A percentile compares a stretch with the other conserved stretches of the same genome.
phyloP scores from a whole-genome alignment of 1,284 basidiomycete genomes.

The Ustilago sp. region DNA sequence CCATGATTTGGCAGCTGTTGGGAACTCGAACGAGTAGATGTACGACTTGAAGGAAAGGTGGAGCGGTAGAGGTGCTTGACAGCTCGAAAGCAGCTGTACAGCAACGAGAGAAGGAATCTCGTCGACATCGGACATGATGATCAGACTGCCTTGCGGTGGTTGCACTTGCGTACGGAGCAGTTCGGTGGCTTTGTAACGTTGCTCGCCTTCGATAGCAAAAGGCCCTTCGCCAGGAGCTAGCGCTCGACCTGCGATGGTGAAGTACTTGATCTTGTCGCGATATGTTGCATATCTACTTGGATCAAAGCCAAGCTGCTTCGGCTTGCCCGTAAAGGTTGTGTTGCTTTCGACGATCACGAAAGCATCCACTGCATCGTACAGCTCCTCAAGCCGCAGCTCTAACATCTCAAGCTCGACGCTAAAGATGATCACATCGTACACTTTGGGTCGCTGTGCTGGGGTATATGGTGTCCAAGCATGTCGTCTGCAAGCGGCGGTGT shows the following conservation, averaged over 20 bases:
- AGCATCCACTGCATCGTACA: slow-evolving; percentile 75
- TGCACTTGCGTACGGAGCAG: slow-evolving; percentile 12
- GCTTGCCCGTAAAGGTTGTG: slow-evolving; percentile 53
- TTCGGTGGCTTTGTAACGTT: slow-evolving; percentile 15
- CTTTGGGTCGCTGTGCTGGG: slow-evolving; percentile 4
- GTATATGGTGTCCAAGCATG: slow-evolving; percentile 73
- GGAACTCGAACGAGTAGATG: slow-evolving; percentile 78
- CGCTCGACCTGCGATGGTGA: slow-evolving; percentile 23
- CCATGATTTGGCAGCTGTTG: slow-evolving; percentile 72
- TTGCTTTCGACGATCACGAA: slow-evolving; percentile 79
- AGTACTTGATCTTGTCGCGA: slow-evolving; percentile 23
- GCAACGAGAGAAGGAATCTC: slow-evolving; percentile 77
- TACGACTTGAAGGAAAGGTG: slow-evolving; percentile 78
- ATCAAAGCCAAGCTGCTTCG: slow-evolving; percentile 30
- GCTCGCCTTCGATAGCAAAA: slow-evolving; percentile 33
- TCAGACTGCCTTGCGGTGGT: slow-evolving; percentile 68
- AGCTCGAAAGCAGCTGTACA: slow-evolving; percentile 75
- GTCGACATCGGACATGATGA: slow-evolving; percentile 79
- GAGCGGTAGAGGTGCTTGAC: slow-evolving; percentile 74
- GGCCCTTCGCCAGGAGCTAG: slow-evolving; percentile 20
- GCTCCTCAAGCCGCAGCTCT: slow-evolving; percentile 78
- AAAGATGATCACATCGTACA: slow-evolving; percentile 48
- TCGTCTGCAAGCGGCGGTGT: slow-evolving; percentile 72
- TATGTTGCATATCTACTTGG: slow-evolving; percentile 13
- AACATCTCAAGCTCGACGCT: slow-evolving; percentile 78